phyloP scores from a whole-genome alignment of 2,329 filamentous ascomycete species.

The Cordyceps cicadae region DNA sequence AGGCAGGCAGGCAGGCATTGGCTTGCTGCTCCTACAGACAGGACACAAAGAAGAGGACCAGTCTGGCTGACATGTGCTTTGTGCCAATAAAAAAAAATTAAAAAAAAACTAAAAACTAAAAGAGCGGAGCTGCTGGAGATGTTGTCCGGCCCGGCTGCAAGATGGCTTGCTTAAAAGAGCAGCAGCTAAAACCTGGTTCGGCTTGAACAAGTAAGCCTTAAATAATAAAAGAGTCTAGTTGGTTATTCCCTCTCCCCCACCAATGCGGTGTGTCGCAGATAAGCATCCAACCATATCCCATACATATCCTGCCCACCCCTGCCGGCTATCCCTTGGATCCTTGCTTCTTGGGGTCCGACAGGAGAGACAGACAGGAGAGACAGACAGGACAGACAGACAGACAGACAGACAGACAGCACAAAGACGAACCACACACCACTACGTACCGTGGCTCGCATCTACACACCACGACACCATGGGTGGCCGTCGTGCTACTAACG shows the following conservation, averaged over 20 bases:
- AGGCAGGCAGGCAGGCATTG: neutral
- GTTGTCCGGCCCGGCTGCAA: conserved; percentile 2
- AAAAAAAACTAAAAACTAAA: neutral
- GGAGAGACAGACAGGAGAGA: neutral
- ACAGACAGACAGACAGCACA: too few species aligned
- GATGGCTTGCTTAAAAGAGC: neutral
- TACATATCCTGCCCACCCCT: neutral
- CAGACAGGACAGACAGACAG: neutral
- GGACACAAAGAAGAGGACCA: too few species aligned
- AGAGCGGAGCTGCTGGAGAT: conserved; percentile 3
- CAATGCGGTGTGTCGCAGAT: conserved; percentile 11
- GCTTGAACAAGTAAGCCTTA: too few species aligned
- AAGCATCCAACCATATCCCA: neutral
- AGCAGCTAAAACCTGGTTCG: neutral
- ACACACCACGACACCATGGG: neutral
- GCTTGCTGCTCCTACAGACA: too few species aligned
- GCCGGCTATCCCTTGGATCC: neutral
- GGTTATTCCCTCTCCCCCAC: conserved; percentile 6
- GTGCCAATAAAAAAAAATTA: neutral
- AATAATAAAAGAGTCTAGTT: too few species aligned
- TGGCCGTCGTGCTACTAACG: neutral
- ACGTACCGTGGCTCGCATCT: too few species aligned
- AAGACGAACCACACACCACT: neutral
- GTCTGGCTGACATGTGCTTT: too few species aligned
- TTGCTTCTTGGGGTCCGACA: neutral